These are phyloP conservation scores for Tylopilus sp. DNA, from an alignment of 768 basidiomycete genomes.

Conservation along the genomic window DNA sequence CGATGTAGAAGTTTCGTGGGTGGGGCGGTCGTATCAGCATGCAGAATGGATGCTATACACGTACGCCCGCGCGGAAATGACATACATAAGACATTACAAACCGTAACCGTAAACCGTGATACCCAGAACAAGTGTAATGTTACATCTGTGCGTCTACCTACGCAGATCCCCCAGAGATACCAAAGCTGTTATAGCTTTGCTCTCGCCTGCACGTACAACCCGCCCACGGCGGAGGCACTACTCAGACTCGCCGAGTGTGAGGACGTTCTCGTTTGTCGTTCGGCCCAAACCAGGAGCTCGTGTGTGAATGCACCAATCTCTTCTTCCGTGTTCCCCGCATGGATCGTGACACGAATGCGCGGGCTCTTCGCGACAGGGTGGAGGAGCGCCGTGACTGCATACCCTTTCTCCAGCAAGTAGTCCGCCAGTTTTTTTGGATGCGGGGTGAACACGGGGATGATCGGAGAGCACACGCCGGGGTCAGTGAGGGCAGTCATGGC, in stretches of 20 bases:
- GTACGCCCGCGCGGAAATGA: neutral
- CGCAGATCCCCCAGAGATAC: neutral
- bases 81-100: neutral
- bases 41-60: neutral
- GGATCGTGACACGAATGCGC: slow-evolving; percentile 17
- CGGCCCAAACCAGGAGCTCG: slow-evolving; percentile 14
- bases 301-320: slow-evolving; percentile 15
- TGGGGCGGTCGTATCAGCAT: too few relatives aligned
- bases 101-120: neutral
- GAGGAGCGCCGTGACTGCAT: slow-evolving; percentile 7
- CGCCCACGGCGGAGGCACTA: neutral
- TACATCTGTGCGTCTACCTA: neutral
- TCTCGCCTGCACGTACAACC: slow-evolving; percentile 1
- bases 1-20: neutral
- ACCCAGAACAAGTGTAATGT: neutral
- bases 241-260: neutral
- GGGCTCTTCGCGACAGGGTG: slow-evolving; percentile 11
- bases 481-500: neutral
- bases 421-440: neutral
- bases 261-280: neutral
- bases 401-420: slow-evolving; percentile 13
- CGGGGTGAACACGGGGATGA: slow-evolving; percentile 20
- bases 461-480: slow-evolving; percentile 9
- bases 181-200: slow-evolving; percentile 10
- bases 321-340: slow-evolving; percentile 19